Conservation (phyloP, 1,284 basidiomycete genomes). For the Ceratorhiza oryzae-sativae region DNA sequence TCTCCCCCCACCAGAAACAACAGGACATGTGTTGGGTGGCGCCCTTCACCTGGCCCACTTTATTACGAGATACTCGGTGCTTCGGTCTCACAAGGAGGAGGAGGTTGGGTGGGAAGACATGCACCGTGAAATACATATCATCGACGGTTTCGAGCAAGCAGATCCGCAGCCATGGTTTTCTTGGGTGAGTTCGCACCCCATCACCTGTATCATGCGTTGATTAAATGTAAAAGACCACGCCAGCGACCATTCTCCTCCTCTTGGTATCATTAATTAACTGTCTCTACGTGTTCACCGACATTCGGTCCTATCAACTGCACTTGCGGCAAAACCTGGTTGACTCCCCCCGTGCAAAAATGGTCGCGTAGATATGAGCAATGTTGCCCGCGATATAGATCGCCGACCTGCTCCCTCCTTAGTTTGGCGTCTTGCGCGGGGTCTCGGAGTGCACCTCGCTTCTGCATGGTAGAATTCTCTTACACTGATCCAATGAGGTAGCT, state of each 20-base stretch:
- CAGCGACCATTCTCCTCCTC: conserved; percentile 54
- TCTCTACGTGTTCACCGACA: conserved; percentile 47
- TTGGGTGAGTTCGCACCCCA: conserved; percentile 76
- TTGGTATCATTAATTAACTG: conserved; percentile 47
- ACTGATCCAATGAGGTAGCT: neutral
- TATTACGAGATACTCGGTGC: conserved; percentile 65
- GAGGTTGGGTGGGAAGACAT: conserved; percentile 80
- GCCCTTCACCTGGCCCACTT: conserved; percentile 70
- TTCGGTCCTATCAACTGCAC: conserved; percentile 49
- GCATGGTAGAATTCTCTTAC: conserved; percentile 36
- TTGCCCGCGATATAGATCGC: conserved; percentile 33
- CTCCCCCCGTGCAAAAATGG: conserved; percentile 42
- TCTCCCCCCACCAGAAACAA: conserved; percentile 67
- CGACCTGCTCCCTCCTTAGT: conserved; percentile 25
- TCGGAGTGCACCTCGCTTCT: conserved; percentile 55
- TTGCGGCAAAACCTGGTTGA: conserved; percentile 43
- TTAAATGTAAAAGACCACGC: conserved; percentile 58
- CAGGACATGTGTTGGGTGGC: conserved; percentile 70
- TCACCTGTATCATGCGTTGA: conserved; percentile 61
- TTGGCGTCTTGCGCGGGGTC: conserved; percentile 60
- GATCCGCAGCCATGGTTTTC: conserved; percentile 74
- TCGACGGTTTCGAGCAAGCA: conserved; percentile 57
- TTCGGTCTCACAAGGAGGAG: conserved; percentile 60
- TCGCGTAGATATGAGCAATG: conserved; percentile 37
- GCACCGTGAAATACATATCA: conserved; percentile 47